phyloP scores from a whole-genome alignment of 108 stramenopile genomes.

The Cyclotella distinguenda region DNA sequence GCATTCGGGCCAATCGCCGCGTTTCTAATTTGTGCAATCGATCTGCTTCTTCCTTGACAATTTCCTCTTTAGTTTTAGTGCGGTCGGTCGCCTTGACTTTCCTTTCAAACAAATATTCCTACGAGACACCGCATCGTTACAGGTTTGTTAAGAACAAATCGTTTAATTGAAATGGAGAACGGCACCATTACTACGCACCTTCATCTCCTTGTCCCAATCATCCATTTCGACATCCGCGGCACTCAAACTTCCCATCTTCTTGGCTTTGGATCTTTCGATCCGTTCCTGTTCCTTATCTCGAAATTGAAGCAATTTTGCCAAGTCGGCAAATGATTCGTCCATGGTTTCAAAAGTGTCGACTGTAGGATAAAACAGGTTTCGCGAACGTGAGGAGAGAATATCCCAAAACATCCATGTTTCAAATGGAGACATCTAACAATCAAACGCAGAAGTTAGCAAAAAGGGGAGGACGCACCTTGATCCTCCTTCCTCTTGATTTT shows the following conservation, averaged over 20 bases:
- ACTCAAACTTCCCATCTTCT: conserved; percentile 44
- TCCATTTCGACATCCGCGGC: conserved; percentile 83
- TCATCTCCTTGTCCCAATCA: conserved; percentile 80
- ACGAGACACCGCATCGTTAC: background rate
- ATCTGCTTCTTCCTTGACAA: conserved; percentile 91
- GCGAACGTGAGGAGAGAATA: too few species aligned
- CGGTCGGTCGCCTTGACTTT: conserved; percentile 89
- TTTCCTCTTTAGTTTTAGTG: conserved; percentile 93
- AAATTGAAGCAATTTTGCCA: conserved; percentile 71
- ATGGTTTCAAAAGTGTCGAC: conserved; percentile 78
- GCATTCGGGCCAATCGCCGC: conserved; percentile 87
- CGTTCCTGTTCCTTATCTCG: conserved; percentile 72
- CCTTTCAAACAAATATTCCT: conserved; percentile 70
- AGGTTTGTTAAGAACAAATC: too few species aligned
- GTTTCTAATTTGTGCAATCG: conserved; percentile 88
- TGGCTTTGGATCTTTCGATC: conserved; percentile 33
- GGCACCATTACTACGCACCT: conserved; percentile 23
- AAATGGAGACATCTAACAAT: background rate
- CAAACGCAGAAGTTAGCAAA: background rate
- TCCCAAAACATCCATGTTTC: background rate
- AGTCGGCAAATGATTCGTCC: conserved; percentile 85
- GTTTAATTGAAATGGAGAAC: background rate
- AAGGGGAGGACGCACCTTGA: conserved; percentile 49
- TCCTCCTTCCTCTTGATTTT: conserved; percentile 81
- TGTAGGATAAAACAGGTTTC: background rate